Base-by-base conservation (phyloP, 495 filamentous ascomycete species). In the Penicillium diatomitis region DNA sequence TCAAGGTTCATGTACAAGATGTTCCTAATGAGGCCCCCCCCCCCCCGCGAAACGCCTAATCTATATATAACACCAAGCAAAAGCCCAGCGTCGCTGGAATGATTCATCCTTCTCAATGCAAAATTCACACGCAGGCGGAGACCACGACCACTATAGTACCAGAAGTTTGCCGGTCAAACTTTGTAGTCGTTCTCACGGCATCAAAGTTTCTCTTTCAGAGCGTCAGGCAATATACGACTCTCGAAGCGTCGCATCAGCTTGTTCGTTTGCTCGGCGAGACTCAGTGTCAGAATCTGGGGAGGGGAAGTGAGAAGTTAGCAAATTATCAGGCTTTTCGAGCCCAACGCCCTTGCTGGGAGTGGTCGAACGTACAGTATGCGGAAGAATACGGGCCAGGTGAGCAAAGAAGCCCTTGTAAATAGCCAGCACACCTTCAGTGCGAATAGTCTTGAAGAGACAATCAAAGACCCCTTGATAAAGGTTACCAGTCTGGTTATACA, bases 401-500 rank as follows among this genome's bases (percentile, higher is more conserved):
- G 92, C 94, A 55, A 96, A 84, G 73, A 88, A 96, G 49, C 92
- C 92, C 73, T 99, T 99, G 72, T 99, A 99, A 42, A 99, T 91
- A 48, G 92, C 92, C 31, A 97, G 64, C 29, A 95, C 54, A 27
- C 92, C 92, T 63, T 99, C 92, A 0, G 88, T 95, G 61, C 80
- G 80, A 56, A 99, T 76, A 0, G 92, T 99, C 72, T 95, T 89
- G 60, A 75, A 80, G 38, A 96, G 65, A 65, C 92, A 99, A 69
- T 99, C 92, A 50, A 92, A 88, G 0, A 90, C 87, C 47, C 89
- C 85, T 53, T 77, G 83, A 71, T 99, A 99, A 4, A 97, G 80
- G 62, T 96, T 95, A 31, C 92, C 92, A 46, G 90, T 91, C 68
- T 99, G 92, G 73, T 99, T 99, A 71, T 99, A 99, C 78, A 99